Evolutionary conservation across 2,329 filamentous ascomycete genomes (phyloP).

Genomic region (Fusarium sulawesiense): DNA sequence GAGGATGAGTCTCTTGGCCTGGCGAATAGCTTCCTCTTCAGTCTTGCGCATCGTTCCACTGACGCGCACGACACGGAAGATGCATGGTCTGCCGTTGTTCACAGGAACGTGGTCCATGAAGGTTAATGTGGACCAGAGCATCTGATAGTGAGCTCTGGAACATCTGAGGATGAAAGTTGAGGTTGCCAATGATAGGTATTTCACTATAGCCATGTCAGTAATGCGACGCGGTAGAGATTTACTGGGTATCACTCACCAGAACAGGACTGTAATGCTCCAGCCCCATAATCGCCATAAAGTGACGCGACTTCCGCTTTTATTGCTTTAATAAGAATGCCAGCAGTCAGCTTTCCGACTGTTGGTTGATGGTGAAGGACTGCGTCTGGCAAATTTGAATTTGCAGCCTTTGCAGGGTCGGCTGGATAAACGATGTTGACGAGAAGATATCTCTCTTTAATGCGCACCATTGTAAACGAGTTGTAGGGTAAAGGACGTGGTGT

Average conservation of each 20-base stretch:
- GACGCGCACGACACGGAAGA: conserved; percentile 86
- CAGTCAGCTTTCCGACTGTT: conserved; percentile 76
- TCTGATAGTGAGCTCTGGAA: conserved; percentile 81
- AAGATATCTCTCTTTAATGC: conserved; percentile 94
- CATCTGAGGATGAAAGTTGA: conserved; percentile 93
- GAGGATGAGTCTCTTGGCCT: conserved; percentile 78
- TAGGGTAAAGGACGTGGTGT: not conserved
- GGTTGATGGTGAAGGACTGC: conserved; percentile 82
- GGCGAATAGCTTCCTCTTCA: conserved; percentile 87
- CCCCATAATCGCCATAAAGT: conserved; percentile 90
- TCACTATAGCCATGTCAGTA: conserved; percentile 66
- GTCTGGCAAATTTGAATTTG: conserved; percentile 60
- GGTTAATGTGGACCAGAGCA: conserved; percentile 90
- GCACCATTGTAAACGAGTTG: conserved; percentile 74
- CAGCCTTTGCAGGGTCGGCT: conserved; percentile 56
- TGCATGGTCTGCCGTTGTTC: conserved; percentile 71
- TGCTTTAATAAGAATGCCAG: conserved; percentile 72
- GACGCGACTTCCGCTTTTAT: conserved; percentile 77
- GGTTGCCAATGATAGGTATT: conserved; percentile 92
- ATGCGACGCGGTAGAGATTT: not conserved
- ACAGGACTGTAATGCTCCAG: conserved; percentile 77
- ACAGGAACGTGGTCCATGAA: conserved; percentile 78
- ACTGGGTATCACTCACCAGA: conserved; percentile 63
- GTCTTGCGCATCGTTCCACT: conserved; percentile 93
- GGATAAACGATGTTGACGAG: conserved; percentile 95